Conservation (phyloP, 257 asterid species). For the Penstemon davidsonii region DNA sequence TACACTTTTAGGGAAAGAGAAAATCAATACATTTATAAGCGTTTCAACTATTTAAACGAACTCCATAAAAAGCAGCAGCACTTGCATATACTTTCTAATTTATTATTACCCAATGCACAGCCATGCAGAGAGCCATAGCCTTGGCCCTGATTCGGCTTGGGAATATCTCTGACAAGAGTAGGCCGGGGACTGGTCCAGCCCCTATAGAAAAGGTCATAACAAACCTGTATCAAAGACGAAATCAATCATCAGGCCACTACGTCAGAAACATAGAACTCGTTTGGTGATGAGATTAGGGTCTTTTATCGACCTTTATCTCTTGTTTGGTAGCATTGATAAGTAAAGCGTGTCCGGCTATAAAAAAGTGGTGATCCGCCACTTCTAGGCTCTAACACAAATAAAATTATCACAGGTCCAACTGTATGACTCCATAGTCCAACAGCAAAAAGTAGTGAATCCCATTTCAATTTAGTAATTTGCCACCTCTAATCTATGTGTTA, state of each 20-base stretch:
- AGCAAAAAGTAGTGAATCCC: too few species aligned
- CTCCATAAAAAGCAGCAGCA: background rate
- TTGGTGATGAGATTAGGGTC: background rate
- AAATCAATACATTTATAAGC: background rate
- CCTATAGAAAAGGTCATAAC: slow-evolving; percentile 80
- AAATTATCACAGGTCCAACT: too few species aligned
- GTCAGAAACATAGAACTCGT: background rate
- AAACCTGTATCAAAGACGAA: slow-evolving; percentile 46
- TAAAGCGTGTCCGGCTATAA: background rate
- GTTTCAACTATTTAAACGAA: background rate
- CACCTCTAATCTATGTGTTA: too few species aligned
- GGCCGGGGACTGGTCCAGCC: slow-evolving; percentile 92
- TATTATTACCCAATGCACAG: slow-evolving; percentile 83
- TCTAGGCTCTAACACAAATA: too few species aligned
- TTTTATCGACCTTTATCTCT: too few species aligned
- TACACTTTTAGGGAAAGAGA: background rate
- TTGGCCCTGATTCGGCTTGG: slow-evolving; percentile 86
- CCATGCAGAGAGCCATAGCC: slow-evolving; percentile 96
- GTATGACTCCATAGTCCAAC: too few species aligned
- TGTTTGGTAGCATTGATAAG: background rate
- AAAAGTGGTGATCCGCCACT: background rate
- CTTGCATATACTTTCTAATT: background rate
- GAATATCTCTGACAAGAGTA: slow-evolving; percentile 84
- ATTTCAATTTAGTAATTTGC: too few species aligned
- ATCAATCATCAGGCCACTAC: slow-evolving; percentile 1